Base-by-base conservation (phyloP, 2,329 filamentous ascomycete species). In the Aspergillus novoparasiticus region DNA sequence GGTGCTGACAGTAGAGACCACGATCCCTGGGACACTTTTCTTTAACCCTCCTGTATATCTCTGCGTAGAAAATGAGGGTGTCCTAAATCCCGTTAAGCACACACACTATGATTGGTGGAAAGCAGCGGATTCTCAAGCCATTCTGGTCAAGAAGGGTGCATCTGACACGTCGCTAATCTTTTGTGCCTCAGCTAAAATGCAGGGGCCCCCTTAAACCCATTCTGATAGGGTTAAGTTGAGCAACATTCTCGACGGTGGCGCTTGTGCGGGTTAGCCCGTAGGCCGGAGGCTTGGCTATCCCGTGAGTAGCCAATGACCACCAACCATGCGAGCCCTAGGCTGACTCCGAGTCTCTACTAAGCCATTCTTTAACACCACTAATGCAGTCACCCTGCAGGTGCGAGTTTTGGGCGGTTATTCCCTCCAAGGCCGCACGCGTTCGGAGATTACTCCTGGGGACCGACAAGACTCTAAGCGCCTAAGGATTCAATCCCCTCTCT, bases 1-100 rank as follows among this genome's bases (percentile, higher is more conserved):
- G 59, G 45, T 70, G 1, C 30, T 71, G 9, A 46, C 12, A 12
- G 63, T 63, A 11, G 59, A 72, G 10, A 23, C 43, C 16, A 65
- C 50, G 0, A 14, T 14, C 16, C 5, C 34, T 16, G 14, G 14
- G 34, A 6, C 48, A 19, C 9, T 32, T 26, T 51, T 26, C 8
- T 30, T n/a, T 51, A 10, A 19, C 23, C 0, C 1, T n/a, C 5
- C 32, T 28, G 10, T 50, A 28, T 28, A 28, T n/a, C 39, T 19
- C 16, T 41, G 16, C 34, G 16, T 19, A 19, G 39, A 41, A 19
- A 41, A 19, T 5, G 16, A 41, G 8, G 16, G 19, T 19, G 3
- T 9, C 19, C 39, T 9, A 9, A 6, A 19, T 10, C 39, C 9
- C 16, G 34, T 16, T 14, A 14, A 36, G 34, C 34, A 36, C 34